Conservation (phyloP, 2,329 filamentous ascomycete species). For the Fusarium redolens region DNA sequence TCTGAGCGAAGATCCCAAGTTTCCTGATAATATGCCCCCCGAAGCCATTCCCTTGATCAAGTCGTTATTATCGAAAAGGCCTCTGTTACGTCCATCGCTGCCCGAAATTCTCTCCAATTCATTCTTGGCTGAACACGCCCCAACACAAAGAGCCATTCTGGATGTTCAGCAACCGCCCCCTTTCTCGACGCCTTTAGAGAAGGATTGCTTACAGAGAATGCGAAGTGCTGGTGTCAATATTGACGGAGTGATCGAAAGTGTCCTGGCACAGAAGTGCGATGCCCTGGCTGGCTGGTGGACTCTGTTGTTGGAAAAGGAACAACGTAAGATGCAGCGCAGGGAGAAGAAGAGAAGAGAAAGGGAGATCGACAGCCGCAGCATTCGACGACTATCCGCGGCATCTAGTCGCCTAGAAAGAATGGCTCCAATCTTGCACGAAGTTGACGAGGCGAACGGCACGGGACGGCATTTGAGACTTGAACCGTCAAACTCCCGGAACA, state of each 20-base stretch:
- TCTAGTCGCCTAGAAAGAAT: constrained; percentile 87
- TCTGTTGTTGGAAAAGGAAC: constrained; percentile 91
- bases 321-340: constrained; percentile 82
- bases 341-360: constrained; percentile 88
- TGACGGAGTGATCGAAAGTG: constrained; percentile 93
- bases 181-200: constrained; percentile 88
- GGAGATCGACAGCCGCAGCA: constrained; percentile 82
- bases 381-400: constrained; percentile 86
- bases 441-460: constrained; percentile 78
- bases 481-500: constrained; percentile 66
- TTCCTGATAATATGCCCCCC: constrained; percentile 80
- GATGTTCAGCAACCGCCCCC: constrained; percentile 83
- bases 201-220: constrained; percentile 92
- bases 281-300: constrained; percentile 96
- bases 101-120: constrained; percentile 88
- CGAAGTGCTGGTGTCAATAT: constrained; percentile 93
- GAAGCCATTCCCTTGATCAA: constrained; percentile 83
- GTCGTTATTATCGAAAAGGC: constrained; percentile 87
- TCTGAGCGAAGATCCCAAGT: constrained; percentile 85
- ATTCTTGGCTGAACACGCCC: constrained; percentile 87
- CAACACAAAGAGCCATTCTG: constrained; percentile 88
- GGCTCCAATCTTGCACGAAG: constrained; percentile 79
- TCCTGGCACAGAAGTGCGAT: constrained; percentile 90
- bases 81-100: constrained; percentile 82
- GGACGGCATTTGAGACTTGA: constrained; percentile 58